phyloP scores from a whole-genome alignment of 768 basidiomycete species.

The Lactifluus pinguis region DNA sequence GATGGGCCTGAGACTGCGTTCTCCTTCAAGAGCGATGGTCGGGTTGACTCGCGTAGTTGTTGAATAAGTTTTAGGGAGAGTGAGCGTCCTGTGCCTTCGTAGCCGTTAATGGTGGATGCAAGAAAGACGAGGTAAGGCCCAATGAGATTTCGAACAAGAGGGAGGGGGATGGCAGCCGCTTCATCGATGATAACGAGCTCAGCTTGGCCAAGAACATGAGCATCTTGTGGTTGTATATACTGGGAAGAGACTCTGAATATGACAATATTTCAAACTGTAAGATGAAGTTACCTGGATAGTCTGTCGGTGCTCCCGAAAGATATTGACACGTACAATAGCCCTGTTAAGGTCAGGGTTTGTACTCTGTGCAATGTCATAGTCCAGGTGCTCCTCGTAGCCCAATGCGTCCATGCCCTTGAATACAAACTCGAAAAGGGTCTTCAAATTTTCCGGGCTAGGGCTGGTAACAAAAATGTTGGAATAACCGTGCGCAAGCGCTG shows the following conservation, averaged over 20 bases:
- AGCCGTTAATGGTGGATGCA: slow-evolving; percentile 99
- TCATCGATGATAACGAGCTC: slow-evolving; percentile 98
- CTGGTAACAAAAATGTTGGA: slow-evolving; percentile 98
- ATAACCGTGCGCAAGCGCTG: slow-evolving; percentile 88
- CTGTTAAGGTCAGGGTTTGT: slow-evolving; percentile 93
- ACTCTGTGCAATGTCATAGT: slow-evolving; percentile 93
- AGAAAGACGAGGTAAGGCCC: slow-evolving; percentile 97
- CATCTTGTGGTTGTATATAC: slow-evolving; percentile 98
- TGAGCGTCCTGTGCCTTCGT: slow-evolving; percentile 98
- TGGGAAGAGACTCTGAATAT: slow-evolving; percentile 25
- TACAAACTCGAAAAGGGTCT: slow-evolving; percentile 95
- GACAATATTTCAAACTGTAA: background rate
- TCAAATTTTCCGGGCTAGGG: slow-evolving; percentile 95
- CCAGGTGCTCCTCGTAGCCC: slow-evolving; percentile 95
- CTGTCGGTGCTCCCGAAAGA: slow-evolving; percentile 89
- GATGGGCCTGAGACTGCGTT: slow-evolving; percentile 36
- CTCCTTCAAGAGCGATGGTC: slow-evolving; percentile 63
- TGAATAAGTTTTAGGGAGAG: slow-evolving; percentile 96
- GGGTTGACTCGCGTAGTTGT: slow-evolving; percentile 86
- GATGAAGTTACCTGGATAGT: slow-evolving; percentile 76
- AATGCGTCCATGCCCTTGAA: slow-evolving; percentile 94
- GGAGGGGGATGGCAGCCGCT: slow-evolving; percentile 95
- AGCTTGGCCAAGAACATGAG: slow-evolving; percentile 94
- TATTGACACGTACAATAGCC: slow-evolving; percentile 90
- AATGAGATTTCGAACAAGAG: slow-evolving; percentile 89